Evolutionary conservation across 768 basidiomycete species (phyloP), one percentile per base, ranked within the genome.

Genomic region (Leccinum rimulosum): DNA sequence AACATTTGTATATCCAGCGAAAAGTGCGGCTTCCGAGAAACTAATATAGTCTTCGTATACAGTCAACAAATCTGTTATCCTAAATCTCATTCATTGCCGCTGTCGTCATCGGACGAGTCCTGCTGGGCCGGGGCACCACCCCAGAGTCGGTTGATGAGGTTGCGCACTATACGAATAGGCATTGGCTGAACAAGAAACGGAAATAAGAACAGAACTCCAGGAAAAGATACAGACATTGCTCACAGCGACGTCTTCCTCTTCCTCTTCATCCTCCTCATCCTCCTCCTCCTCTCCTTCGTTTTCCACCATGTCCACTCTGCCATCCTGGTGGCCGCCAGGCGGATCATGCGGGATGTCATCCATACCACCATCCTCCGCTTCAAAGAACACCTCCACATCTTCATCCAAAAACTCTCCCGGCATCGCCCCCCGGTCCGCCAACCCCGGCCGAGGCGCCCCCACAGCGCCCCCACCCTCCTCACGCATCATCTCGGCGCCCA

Each of bases 71-170:
- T 10, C 4, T 43, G 10, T 19, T 9, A 43, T 2, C 9, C 9
- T n/a, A 9, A 0, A 40, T 40, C n/a, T 43, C 40, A 40, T 40
- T 25, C 25, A 25, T 25, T 25, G 25, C 25, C 48, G n/a, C 4
- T 43, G n/a, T 51, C 66, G 38, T 69, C 69, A 12, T 64, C 62
- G 9, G 68, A 67, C 11, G 68, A 69, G 22, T 67, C 65, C 27
- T 63, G 61, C 27, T 38, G 60, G 28, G 54, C 58, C 3, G 49
- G 54, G 0, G 52, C 77, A 66, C 71, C 40, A 11, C 40, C 40
- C 40, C 84, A 89, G 61, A 90, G 79, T 9, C 85, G 74, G 53
- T 80, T 80, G 43, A 89, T 59, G 7, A 89, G 72, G 64, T 84
- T 85, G 11, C 85, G 77, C 2, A 88, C 69, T 7, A 86, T 68